phyloP scores from a whole-genome alignment of 495 filamentous ascomycete genomes.

The Aspergillus olivimuriae region DNA sequence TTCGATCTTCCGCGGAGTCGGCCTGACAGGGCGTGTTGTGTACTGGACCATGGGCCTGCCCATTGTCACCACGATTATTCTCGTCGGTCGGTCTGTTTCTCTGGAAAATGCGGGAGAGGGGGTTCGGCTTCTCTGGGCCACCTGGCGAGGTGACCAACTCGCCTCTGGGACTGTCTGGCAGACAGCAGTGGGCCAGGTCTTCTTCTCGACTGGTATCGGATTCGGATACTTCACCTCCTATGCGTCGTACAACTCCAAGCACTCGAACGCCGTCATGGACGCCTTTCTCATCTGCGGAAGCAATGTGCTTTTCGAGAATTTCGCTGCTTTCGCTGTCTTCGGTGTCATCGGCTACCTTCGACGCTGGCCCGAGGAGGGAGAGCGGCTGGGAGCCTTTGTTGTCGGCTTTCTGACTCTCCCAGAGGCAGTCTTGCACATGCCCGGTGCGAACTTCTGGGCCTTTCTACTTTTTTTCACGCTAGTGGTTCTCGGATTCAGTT shows the following conservation, averaged over 20 bases:
- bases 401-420: constrained; percentile 35
- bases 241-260: constrained; percentile 21
- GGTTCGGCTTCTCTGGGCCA: constrained; percentile 21
- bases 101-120: constrained; percentile 28
- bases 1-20: constrained; percentile 33
- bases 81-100: constrained; percentile 27
- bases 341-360: constrained; percentile 33
- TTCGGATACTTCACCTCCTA: constrained; percentile 25
- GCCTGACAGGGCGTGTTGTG: constrained; percentile 34
- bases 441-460: constrained; percentile 34
- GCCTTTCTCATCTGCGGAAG: constrained; percentile 30
- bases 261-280: constrained; percentile 34
- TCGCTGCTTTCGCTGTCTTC: constrained; percentile 37
- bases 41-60: constrained; percentile 42
- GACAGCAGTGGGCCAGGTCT: constrained; percentile 22
- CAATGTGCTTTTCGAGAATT: constrained; percentile 34
- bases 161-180: constrained; percentile 24
- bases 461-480: constrained; percentile 32
- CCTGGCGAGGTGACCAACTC: constrained; percentile 18
- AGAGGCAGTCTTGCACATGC: constrained; percentile 32
- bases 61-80: constrained; percentile 31
- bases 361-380: constrained; percentile 23
- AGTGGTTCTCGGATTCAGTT: constrained; percentile 21
- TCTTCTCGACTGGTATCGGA: constrained; percentile 21
- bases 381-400: constrained; percentile 27